These are phyloP conservation scores for Tetragonia tetragonoides DNA, from an alignment of 148 eudicot genomes.

Conservation along the genomic window DNA sequence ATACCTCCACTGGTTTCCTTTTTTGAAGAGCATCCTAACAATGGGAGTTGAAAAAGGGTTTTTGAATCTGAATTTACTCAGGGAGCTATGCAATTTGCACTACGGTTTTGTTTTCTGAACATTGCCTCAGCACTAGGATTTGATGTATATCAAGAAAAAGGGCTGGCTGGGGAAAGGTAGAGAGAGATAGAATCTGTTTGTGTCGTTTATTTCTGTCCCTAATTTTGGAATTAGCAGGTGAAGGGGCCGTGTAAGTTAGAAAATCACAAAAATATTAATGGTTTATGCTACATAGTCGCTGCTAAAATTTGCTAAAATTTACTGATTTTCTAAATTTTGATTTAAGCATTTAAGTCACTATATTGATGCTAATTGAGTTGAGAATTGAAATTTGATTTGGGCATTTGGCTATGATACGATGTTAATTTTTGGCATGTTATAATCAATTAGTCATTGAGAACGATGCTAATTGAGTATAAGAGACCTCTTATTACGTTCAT, in stretches of 20 bases:
- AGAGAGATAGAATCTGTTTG: not conserved
- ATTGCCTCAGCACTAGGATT: not conserved
- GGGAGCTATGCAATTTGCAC: not conserved
- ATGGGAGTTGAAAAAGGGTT: constrained; percentile 40
- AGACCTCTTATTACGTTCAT: no score
- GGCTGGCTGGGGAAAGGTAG: not conserved
- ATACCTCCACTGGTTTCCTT: constrained; percentile 74
- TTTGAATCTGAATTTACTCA: not conserved
- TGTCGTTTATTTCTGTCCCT: not conserved
- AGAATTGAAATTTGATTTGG: no score
- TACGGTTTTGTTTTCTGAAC: not conserved
- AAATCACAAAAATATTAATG: not conserved
- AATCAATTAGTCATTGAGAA: no score
- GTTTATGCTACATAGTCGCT: no score
- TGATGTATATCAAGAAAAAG: not conserved
- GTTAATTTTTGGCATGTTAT: no score
- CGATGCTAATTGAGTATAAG: no score
- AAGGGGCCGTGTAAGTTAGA: not conserved
- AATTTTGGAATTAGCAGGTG: not conserved
- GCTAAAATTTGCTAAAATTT: no score
- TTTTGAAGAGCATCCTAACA: constrained; percentile 49
- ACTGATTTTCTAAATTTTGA: no score
- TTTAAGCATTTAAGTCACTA: no score
- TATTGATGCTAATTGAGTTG: no score
- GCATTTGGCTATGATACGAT: no score